A percentile compares a stretch with the other conserved stretches of the same genome.
These are phyloP conservation scores for Colletotrichum sp. DNA, from an alignment of 2,329 filamentous ascomycete species.

Conservation along the genomic window DNA sequence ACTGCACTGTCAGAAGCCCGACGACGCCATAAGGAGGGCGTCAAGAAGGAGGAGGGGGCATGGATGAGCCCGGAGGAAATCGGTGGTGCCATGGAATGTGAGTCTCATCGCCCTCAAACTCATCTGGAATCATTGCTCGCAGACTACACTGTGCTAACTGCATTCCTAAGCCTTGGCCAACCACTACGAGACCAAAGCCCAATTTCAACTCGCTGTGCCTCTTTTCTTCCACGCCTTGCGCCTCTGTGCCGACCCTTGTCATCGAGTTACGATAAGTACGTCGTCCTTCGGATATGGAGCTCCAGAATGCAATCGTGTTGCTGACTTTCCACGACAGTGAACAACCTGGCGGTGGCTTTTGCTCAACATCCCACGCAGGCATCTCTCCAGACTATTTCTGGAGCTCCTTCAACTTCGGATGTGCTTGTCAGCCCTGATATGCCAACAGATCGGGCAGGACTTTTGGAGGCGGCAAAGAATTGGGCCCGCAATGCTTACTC, in stretches of 20 bases:
- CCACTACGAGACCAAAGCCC: conserved; percentile 75
- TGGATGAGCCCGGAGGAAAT: conserved; percentile 77
- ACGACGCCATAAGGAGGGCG: conserved; percentile 68
- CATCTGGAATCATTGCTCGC: background rate
- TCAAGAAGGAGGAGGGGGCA: conserved; percentile 71
- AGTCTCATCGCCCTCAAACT: conserved; percentile 10
- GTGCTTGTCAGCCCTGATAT: conserved; percentile 25
- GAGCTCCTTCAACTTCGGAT: conserved; percentile 11
- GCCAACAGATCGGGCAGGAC: conserved; percentile 58
- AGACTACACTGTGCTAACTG: conserved; percentile 27
- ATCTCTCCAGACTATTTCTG: conserved; percentile 11
- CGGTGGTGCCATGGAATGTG: conserved; percentile 76
- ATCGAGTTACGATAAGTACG: conserved; percentile 79
- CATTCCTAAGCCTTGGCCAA: conserved; percentile 68
- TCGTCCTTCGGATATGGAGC: conserved; percentile 22
- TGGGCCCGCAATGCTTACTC: conserved; percentile 82
- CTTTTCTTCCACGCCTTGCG: conserved; percentile 85
- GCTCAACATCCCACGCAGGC: conserved; percentile 65
- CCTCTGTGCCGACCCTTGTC: conserved; percentile 71
- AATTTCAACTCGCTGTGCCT: conserved; percentile 83
- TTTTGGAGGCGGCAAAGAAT: conserved; percentile 72
- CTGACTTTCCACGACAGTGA: conserved; percentile 58
- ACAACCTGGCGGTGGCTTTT: conserved; percentile 78
- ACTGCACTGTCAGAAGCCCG: conserved; percentile 77
- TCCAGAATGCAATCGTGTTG: background rate